Base-by-base conservation (phyloP, 2,329 filamentous ascomycete species). In the Ophiobolus disseminans region DNA sequence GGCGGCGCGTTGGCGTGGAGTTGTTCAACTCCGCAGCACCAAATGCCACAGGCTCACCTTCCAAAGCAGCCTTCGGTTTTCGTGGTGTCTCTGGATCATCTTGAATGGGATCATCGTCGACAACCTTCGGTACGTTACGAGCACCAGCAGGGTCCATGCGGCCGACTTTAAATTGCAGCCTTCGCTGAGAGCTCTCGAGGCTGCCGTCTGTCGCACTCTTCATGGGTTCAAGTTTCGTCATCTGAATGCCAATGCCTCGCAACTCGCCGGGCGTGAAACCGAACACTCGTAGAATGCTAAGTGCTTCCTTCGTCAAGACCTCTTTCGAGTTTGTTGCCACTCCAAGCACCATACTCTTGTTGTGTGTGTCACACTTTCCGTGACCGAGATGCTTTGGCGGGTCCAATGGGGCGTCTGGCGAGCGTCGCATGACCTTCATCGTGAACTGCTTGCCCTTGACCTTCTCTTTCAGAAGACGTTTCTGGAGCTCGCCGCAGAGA, bases 331-430 rank as follows among this genome's bases (percentile, higher is more conserved):
- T 88, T 0, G 93, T 97, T 3, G 92, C 86, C 13, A 97, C 85
- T 1, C 93, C 92, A 51, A 99, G 87, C 1, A 86, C 71, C 7
- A 88, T 73, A 61, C 91, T 96, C 72, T 95, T 97, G 77, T 91
- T 97, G 77, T 92, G 95, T 0, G 86, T 89, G 67, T 99, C 94
- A 66, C 94, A 99, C 73, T 91, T 93, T 1, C 94, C 94, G 73
- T 97, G 94, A 0, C 94, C 94, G 1, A 99, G 80, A 73, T 97
- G 91, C 67, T 99, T 99, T 0, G 88, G 86, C 2, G 94, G 91
- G 68, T 97, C 92, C 13, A 97, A 75, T 0, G 94, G 94, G 13
- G 94, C 93, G 74, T 96, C 89, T 17, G 86, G 78, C 13, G 92
- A 85, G 53, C 93, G 85, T 53, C 88, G 84, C 91, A 99, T 97